These are phyloP conservation scores for Cyclotella kingstonii DNA, from an alignment of 108 stramenopile genomes.

Conservation along the genomic window DNA sequence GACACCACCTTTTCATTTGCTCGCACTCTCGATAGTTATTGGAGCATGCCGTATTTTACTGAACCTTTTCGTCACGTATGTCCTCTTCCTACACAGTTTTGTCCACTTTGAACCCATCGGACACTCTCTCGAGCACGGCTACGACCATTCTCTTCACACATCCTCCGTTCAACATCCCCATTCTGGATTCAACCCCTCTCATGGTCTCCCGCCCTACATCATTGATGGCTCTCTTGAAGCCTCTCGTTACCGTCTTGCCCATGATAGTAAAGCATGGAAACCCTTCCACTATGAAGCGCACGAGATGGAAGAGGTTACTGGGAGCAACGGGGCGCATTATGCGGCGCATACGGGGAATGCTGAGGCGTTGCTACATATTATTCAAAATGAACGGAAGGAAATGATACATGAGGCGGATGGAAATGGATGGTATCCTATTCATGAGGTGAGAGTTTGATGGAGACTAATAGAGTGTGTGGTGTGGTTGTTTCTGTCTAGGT, in stretches of 20 bases:
- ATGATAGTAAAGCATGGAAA: slow-evolving; percentile 18
- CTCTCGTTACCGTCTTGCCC: slow-evolving; percentile 21
- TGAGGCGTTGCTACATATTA: slow-evolving; percentile 21
- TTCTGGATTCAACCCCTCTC: slow-evolving; percentile 22
- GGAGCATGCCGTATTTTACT: not conserved
- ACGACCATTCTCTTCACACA: slow-evolving; percentile 14
- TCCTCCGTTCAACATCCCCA: slow-evolving; percentile 6
- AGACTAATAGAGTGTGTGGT: not conserved
- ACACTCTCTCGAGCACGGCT: slow-evolving; percentile 32
- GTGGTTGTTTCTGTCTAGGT: not conserved
- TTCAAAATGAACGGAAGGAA: slow-evolving; percentile 18
- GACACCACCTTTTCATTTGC: not conserved
- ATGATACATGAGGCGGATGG: slow-evolving; percentile 22
- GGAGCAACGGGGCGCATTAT: slow-evolving; percentile 28
- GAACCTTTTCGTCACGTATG: not conserved
- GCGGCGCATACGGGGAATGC: slow-evolving; percentile 23
- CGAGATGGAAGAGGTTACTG: slow-evolving; percentile 12
- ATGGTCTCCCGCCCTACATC: slow-evolving; percentile 51
- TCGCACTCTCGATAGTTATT: not conserved
- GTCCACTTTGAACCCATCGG: slow-evolving; percentile 71
- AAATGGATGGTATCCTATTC: slow-evolving; percentile 34
- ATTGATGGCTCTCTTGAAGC: slow-evolving; percentile 45
- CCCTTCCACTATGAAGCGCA: slow-evolving; percentile 25
- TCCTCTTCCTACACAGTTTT: slow-evolving; percentile 24
- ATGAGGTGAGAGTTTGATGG: slow-evolving; percentile 20